Conservation (phyloP, 106 monocot species). For the Apostasia shenzhenica region DNA sequence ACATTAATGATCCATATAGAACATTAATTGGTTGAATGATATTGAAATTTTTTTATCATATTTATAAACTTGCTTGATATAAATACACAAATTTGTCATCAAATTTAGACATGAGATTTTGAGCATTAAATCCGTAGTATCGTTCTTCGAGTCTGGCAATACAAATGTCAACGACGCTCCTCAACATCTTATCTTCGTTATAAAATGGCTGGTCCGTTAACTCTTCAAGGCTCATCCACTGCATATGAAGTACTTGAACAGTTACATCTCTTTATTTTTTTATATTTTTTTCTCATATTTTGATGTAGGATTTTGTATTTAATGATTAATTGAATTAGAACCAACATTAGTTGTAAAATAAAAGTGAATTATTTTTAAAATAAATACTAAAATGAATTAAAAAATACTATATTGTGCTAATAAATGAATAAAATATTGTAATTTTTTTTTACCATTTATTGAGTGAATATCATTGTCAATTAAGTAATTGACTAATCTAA, state of each 20-base stretch:
- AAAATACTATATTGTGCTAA: background rate
- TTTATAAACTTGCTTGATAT: conserved; percentile 19
- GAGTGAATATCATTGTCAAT: no score
- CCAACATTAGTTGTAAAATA: background rate
- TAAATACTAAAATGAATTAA: background rate
- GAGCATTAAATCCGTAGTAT: conserved; percentile 48
- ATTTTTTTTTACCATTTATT: no score
- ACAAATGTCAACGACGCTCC: conserved; percentile 45
- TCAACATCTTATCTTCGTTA: conserved; percentile 48
- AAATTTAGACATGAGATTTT: conserved; percentile 63
- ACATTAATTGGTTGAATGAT: background rate
- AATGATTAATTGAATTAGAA: no score
- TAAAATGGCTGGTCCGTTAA: conserved; percentile 56
- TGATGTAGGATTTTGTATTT: no score
- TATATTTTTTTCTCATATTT: background rate
- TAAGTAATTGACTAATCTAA: no score
- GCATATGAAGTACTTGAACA: background rate
- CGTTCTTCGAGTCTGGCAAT: conserved; percentile 27
- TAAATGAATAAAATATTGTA: background rate
- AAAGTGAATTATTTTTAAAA: background rate
- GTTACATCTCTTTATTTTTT: background rate
- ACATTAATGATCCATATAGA: no score
- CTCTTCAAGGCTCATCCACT: conserved; percentile 89
- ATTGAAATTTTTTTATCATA: background rate
- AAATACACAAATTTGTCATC: conserved; percentile 58